Conservation (phyloP, 768 basidiomycete species). For the Serpula lacrymans region DNA sequence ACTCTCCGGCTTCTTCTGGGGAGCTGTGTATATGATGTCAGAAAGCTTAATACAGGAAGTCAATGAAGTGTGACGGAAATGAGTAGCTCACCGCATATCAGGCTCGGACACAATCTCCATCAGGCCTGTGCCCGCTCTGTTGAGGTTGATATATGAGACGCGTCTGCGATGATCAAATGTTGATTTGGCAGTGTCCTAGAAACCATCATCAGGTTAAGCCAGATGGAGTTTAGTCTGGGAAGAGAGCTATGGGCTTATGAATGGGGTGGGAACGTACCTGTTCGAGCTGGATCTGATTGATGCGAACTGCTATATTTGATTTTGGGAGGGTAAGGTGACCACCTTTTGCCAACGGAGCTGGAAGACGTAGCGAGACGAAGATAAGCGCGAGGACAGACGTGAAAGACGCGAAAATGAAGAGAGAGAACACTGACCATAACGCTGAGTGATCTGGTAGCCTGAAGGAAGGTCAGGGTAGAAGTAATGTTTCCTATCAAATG, state of each 20-base stretch:
- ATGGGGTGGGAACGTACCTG: slow-evolving; percentile 55
- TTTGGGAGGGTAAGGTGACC: slow-evolving; percentile 54
- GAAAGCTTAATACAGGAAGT: background rate
- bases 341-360: slow-evolving; percentile 76
- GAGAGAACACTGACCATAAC: slow-evolving; percentile 59
- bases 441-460: slow-evolving; percentile 97
- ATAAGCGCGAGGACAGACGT: background rate
- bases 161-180: slow-evolving; percentile 50
- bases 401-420: too few species aligned
- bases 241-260: too few species aligned
- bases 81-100: slow-evolving; percentile 60
- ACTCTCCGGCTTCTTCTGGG: slow-evolving; percentile 87
- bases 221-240: background rate
- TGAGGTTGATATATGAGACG: slow-evolving; percentile 74
- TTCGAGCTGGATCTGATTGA: slow-evolving; percentile 94
- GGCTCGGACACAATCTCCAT: slow-evolving; percentile 97
- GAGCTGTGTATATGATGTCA: slow-evolving; percentile 36
- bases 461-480: slow-evolving; percentile 94
- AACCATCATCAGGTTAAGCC: slow-evolving; percentile 3
- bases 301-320: slow-evolving; percentile 53
- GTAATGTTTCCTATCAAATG: slow-evolving; percentile 97
- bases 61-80: background rate
- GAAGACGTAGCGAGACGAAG: slow-evolving; percentile 1
- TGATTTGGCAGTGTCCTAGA: slow-evolving; percentile 92
- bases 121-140: slow-evolving; percentile 83